A percentile compares a stretch with the other conserved stretches of the same genome.
Evolutionary conservation across 2,329 filamentous ascomycete species (phyloP).

Genomic region (Fusarium decemcellulare): DNA sequence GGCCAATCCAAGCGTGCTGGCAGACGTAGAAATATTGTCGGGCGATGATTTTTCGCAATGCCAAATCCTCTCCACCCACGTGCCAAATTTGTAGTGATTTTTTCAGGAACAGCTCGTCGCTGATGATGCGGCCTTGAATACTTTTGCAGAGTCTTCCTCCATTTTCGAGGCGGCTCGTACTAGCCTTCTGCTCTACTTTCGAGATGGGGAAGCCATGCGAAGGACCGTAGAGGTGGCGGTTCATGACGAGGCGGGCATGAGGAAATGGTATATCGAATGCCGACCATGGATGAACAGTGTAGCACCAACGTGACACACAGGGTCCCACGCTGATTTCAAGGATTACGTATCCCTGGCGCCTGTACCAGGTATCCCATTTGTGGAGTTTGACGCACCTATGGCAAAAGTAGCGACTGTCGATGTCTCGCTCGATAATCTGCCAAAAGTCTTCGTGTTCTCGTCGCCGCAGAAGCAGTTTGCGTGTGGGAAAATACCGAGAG

Average conservation of each 20-base stretch:
- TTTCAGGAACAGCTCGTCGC: neutral
- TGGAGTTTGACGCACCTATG: slow-evolving; percentile 14
- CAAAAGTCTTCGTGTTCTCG: neutral
- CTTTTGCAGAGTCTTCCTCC: neutral
- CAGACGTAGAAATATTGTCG: neutral
- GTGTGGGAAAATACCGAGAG: neutral
- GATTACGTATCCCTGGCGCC: neutral
- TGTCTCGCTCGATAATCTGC: slow-evolving; percentile 10
- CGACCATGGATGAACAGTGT: neutral
- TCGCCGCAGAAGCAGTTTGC: neutral
- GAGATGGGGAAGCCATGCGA: slow-evolving; percentile 7
- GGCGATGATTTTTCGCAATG: neutral
- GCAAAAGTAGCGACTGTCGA: slow-evolving; percentile 7
- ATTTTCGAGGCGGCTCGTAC: fast-evolving
- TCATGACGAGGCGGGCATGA: slow-evolving; percentile 21
- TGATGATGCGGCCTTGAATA: slow-evolving; percentile 4
- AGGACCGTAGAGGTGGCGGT: slow-evolving; percentile 18
- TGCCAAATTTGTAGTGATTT: neutral
- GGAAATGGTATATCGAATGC: neutral
- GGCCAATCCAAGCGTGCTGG: neutral
- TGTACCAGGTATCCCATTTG: neutral
- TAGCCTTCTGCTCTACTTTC: neutral
- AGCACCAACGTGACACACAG: neutral
- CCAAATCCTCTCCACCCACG: neutral
- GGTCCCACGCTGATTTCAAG: too few relatives aligned